Evolutionary conservation across 768 basidiomycete species (phyloP).

Genomic region (Boletus rubroflammeus): DNA sequence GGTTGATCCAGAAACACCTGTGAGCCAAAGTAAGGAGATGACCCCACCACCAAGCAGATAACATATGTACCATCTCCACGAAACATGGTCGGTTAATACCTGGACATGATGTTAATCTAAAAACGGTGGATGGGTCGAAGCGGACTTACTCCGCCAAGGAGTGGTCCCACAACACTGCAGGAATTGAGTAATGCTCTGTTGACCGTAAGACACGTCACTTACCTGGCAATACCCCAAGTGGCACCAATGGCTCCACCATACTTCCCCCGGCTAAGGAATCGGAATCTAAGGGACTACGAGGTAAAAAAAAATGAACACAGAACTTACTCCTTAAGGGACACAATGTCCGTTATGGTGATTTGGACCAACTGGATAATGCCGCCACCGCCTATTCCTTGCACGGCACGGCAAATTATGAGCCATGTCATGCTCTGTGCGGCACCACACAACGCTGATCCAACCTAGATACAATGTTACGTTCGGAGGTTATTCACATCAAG

Average conservation of each 20-base stretch:
- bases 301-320: not conserved
- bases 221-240: constrained; percentile 41
- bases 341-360: constrained; percentile 41
- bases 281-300: not conserved
- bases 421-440: constrained; percentile 43
- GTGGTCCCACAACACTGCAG: constrained; percentile 41
- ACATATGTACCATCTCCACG: constrained; percentile 42
- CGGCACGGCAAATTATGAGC: constrained; percentile 38
- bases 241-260: constrained; percentile 37
- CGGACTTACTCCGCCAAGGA: constrained; percentile 35
- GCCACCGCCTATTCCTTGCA: constrained; percentile 44
- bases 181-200: not conserved
- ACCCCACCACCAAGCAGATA: not conserved
- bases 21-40: constrained; percentile 3
- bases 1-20: constrained; percentile 37
- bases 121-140: not conserved
- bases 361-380: constrained; percentile 36
- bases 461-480: constrained; percentile 12
- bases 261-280: constrained; percentile 34
- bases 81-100: constrained; percentile 34
- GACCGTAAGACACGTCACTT: not conserved
- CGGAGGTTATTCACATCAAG: not conserved
- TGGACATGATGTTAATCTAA: constrained; percentile 1
- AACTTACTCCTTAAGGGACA: constrained; percentile 32
- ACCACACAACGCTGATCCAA: constrained; percentile 40